Percentiles rank a stretch among this genome's conserved stretches.
phyloP scores from a whole-genome alignment of 306 rosid species.

The Ceratonia siliqua region DNA sequence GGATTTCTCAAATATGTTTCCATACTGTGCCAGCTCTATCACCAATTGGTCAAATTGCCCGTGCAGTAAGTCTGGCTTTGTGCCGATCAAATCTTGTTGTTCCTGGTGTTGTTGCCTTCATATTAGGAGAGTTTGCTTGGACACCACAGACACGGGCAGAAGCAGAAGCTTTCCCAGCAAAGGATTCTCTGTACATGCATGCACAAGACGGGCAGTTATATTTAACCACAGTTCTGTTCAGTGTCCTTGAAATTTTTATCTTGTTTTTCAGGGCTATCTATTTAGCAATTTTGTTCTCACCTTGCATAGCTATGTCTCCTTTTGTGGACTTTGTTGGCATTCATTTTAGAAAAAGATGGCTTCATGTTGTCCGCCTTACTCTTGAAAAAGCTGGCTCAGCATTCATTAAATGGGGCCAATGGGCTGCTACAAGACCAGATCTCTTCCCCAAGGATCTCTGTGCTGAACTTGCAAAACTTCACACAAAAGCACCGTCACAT shows the following conservation, averaged over 20 bases:
- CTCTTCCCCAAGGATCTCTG: constrained; percentile 82
- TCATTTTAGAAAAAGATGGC: constrained; percentile 66
- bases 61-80: constrained; percentile 70
- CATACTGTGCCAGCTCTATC: constrained; percentile 48
- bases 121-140: constrained; percentile 60
- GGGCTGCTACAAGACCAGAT: constrained; percentile 90
- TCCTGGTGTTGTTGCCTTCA: constrained; percentile 62
- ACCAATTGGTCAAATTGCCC: constrained; percentile 60
- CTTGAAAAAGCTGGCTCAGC: constrained; percentile 82
- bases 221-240: constrained; percentile 49
- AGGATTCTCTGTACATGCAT: constrained; percentile 44
- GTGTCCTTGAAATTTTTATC: constrained; percentile 51
- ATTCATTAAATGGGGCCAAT: constrained; percentile 89
- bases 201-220: constrained; percentile 52
- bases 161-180: constrained; percentile 54
- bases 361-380: constrained; percentile 53
- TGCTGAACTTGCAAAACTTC: constrained; percentile 66
- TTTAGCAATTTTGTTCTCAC: constrained; percentile 62
- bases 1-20: constrained; percentile 48
- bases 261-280: constrained; percentile 67
- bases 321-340: constrained; percentile 54
- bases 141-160: constrained; percentile 42
- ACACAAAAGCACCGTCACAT: constrained; percentile 73
- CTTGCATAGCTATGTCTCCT: constrained; percentile 73
- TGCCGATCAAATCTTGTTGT: constrained; percentile 61